phyloP scores from a whole-genome alignment of 345 rosid species.

The Brassica carinata region DNA sequence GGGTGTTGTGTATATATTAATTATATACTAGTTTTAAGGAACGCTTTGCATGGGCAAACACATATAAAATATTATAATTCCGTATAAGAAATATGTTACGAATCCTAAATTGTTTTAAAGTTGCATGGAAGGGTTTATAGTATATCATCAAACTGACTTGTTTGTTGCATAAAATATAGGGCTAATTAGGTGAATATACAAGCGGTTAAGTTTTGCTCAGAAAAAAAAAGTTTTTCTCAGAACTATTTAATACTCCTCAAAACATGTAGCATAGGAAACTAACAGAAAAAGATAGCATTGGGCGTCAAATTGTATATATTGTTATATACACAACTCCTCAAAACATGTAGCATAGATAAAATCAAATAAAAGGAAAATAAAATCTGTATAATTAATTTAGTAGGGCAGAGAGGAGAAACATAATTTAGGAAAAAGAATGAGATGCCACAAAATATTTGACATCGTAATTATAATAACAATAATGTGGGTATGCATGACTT shows the following conservation, averaged over 20 bases:
- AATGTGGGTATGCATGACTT: slow-evolving; percentile 60
- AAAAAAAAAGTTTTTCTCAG: not conserved
- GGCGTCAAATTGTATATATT: not conserved
- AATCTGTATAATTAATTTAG: slow-evolving; percentile 8
- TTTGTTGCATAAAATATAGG: not conserved
- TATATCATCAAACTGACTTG: not conserved
- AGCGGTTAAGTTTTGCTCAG: not conserved
- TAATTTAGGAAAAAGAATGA: slow-evolving; percentile 23
- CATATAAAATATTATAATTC: not conserved
- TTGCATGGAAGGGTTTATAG: not conserved
- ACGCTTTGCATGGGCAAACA: not conserved
- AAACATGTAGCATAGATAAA: not conserved
- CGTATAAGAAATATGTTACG: not conserved
- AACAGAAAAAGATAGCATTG: not conserved
- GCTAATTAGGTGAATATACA: not conserved
- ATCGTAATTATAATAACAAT: slow-evolving; percentile 17
- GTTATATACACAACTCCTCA: not conserved
- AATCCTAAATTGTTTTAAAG: not conserved
- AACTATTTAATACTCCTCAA: not conserved
- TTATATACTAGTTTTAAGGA: not conserved
- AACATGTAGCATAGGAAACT: not conserved
- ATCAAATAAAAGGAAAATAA: not conserved
- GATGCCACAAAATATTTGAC: slow-evolving; percentile 9
- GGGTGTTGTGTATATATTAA: not conserved
- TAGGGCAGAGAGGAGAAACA: slow-evolving; percentile 26